Conservation (phyloP, 352 stramenopile genomes). For the Phytopythium mirpurense region DNA sequence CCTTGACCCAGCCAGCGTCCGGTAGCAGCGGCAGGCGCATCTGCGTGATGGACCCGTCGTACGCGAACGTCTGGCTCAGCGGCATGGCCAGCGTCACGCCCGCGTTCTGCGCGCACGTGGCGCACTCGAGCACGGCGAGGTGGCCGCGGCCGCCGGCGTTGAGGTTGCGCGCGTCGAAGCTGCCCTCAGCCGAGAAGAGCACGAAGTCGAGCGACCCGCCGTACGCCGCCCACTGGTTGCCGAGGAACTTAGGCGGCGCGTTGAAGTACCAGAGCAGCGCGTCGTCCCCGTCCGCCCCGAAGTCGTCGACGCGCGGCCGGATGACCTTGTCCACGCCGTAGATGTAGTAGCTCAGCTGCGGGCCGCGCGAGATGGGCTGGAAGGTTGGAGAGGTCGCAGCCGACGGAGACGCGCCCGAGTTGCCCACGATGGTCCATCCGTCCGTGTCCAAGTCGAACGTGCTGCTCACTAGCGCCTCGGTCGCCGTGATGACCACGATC, state of each 20-base stretch:
- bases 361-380: constrained; percentile 61
- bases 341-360: constrained; percentile 87
- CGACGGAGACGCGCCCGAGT: constrained; percentile 28
- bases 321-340: constrained; percentile 73
- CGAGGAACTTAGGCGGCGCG: constrained; percentile 78
- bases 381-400: constrained; percentile 18
- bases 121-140: constrained; percentile 85
- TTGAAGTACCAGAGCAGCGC: constrained; percentile 85
- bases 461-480: constrained; percentile 67
- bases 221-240: constrained; percentile 87
- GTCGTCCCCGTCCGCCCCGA: constrained; percentile 38
- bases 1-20: constrained; percentile 83
- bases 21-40: constrained; percentile 82
- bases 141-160: constrained; percentile 58
- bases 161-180: constrained; percentile 75
- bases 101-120: constrained; percentile 71
- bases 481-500: constrained; percentile 75
- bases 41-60: constrained; percentile 74
- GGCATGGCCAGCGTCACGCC: constrained; percentile 86
- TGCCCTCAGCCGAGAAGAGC: constrained; percentile 86
- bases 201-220: constrained; percentile 88
- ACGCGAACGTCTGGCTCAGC: constrained; percentile 66
- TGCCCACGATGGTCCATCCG: constrained; percentile 73
- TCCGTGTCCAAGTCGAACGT: constrained; percentile 79
- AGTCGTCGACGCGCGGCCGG: constrained; percentile 44